phyloP scores from a whole-genome alignment of 306 rosid species.

The Oxytropis ochrocephala region DNA sequence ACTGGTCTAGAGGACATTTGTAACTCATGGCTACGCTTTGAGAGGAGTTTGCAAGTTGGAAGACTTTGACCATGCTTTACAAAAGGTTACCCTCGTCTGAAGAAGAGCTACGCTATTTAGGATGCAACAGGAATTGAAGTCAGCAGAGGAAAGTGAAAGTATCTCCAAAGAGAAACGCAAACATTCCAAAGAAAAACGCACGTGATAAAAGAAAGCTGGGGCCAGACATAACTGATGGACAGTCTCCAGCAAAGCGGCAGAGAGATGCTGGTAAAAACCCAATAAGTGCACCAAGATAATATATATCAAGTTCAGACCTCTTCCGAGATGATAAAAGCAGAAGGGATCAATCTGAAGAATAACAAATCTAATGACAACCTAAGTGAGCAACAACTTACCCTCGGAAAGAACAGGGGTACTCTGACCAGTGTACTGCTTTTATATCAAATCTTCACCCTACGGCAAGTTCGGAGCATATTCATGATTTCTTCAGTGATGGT shows the following conservation, averaged over 20 bases:
- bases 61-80: conserved; percentile 69
- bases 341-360: conserved; percentile 30
- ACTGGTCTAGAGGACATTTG: conserved; percentile 96
- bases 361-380: conserved; percentile 28
- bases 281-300: conserved; percentile 43
- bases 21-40: conserved; percentile 81
- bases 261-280: conserved; percentile 43
- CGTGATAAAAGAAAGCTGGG: conserved; percentile 68
- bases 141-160: conserved; percentile 49
- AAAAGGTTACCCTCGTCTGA: conserved; percentile 71
- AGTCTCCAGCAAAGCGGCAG: conserved; percentile 54
- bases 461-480: conserved; percentile 65
- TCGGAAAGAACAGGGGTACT: conserved; percentile 42
- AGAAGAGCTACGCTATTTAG: conserved; percentile 66
- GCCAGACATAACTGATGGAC: conserved; percentile 38
- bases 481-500: conserved; percentile 75
- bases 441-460: conserved; percentile 57
- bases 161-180: conserved; percentile 40
- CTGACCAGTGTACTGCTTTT: conserved; percentile 87
- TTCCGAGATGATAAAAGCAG: conserved; percentile 28
- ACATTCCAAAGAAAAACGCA: conserved; percentile 38
- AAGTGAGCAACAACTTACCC: conserved; percentile 35
- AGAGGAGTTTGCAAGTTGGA: conserved; percentile 79
- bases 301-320: conserved; percentile 29
- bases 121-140: conserved; percentile 60